Base-by-base conservation (phyloP, 2,329 filamentous ascomycete genomes). In the Aspergillus felis region DNA sequence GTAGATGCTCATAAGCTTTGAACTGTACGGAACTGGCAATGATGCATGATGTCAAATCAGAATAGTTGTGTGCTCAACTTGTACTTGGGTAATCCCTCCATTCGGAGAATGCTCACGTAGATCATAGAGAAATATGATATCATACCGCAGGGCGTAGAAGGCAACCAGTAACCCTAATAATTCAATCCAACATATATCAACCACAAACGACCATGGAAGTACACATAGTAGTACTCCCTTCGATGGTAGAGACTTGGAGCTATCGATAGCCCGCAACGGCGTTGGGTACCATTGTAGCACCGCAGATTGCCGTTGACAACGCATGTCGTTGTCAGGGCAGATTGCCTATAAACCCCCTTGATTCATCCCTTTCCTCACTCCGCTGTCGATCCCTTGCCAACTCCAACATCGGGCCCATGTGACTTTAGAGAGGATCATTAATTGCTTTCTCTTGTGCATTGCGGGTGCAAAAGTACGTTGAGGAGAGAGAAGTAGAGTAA, bases 321-420 rank as follows among this genome's bases (percentile, higher is more conserved):
- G 20, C 22, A 47, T 24, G 12, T 22, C 24, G 24, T 47, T 14
- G 54, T 54, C 57, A 57, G 42, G 20, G 38, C 32, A 12, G 22
- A 6, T n/a, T 29, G 29, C 25, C n/a, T 24, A 54, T 35, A 7
- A 53, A 28, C 56, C 20, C 57, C 57, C 51, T 59, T 52, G 51
- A 56, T 41, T 55, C 50, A 57, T 55, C 57, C 57, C 57, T 57
- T 59, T 32, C 38, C 20, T 24, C 47, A 28, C 38, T 28, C 38
- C 42, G 22, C 42, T 32, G 46, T 38, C 41, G 27, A 27, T 51
- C 57, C 57, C 57, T 59, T 59, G 57, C 57, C 8, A 24, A 9
- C 12, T 47, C 24, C 4, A 47, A 47, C 44, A 17, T 46, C 6
- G 29, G 29, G 12, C 10, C 29, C 12, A 32, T 14, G 29, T 4